These are phyloP conservation scores for Cadophora sp. DNA, from an alignment of 2,329 filamentous ascomycete species.

Conservation along the genomic window DNA sequence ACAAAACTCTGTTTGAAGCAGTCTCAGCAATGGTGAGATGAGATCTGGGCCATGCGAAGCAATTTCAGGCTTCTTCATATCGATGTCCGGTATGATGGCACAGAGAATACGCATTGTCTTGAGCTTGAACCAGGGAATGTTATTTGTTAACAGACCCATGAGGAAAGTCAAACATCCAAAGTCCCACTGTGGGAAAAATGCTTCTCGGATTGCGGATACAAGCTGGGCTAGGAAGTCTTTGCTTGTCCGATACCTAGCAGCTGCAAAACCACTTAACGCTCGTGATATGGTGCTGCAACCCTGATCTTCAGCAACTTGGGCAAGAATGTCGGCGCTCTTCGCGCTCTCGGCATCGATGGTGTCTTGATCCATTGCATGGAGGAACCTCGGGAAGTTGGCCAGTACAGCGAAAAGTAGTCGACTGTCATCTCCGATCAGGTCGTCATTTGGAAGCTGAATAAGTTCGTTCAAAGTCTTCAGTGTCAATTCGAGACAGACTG, in stretches of 20 bases:
- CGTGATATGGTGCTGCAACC: slow-evolving; percentile 70
- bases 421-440: slow-evolving; percentile 81
- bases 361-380: slow-evolving; percentile 77
- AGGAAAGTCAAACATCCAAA: slow-evolving; percentile 88
- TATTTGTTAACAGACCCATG: slow-evolving; percentile 90
- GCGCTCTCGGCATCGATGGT: slow-evolving; percentile 61
- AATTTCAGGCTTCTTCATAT: slow-evolving; percentile 91
- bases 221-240: slow-evolving; percentile 80
- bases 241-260: slow-evolving; percentile 68
- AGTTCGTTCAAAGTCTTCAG: slow-evolving; percentile 80
- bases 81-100: slow-evolving; percentile 84
- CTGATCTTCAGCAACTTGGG: slow-evolving; percentile 75
- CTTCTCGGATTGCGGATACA: slow-evolving; percentile 74
- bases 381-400: slow-evolving; percentile 88
- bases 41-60: slow-evolving; percentile 91
- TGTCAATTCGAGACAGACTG: slow-evolving; percentile 78
- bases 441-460: slow-evolving; percentile 78
- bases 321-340: slow-evolving; percentile 72
- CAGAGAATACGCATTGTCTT: slow-evolving; percentile 92
- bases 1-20: slow-evolving; percentile 92
- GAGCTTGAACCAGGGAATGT: slow-evolving; percentile 85
- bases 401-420: slow-evolving; percentile 86
- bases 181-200: slow-evolving; percentile 83
- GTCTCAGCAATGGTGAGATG: slow-evolving; percentile 87
- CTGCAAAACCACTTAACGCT: slow-evolving; percentile 74